Evolutionary conservation across 768 basidiomycete species (phyloP).

Genomic region (Trametes cinnabarina): DNA sequence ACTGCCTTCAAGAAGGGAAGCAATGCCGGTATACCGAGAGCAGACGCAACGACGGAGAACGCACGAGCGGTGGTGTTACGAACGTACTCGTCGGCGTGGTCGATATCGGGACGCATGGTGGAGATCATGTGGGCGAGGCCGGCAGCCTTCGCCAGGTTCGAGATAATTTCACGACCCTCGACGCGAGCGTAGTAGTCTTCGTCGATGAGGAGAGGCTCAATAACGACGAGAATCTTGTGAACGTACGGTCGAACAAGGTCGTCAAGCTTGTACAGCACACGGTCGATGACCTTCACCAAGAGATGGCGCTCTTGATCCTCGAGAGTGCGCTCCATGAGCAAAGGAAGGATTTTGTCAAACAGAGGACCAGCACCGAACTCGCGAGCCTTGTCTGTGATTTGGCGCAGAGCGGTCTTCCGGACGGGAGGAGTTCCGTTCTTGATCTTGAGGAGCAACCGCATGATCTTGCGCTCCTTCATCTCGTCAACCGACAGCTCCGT

Average conservation of each 20-base stretch:
- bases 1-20: conserved; percentile 98
- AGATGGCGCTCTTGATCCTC: conserved; percentile 99
- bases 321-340: conserved; percentile 96
- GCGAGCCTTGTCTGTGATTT: conserved; percentile 98
- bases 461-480: conserved; percentile 99
- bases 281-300: conserved; percentile 98
- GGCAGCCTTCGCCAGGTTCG: conserved; percentile 96
- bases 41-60: conserved; percentile 98
- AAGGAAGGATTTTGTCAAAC: conserved; percentile 96
- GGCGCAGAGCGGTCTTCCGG: conserved; percentile 93
- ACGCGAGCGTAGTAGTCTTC: conserved; percentile 97
- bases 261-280: conserved; percentile 97
- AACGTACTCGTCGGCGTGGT: conserved; percentile 98
- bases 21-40: conserved; percentile 94
- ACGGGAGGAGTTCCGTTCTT: conserved; percentile 99
- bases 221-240: conserved; percentile 99
- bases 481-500: conserved; percentile 90
- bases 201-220: conserved; percentile 97
- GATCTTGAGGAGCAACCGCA: conserved; percentile 96
- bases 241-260: conserved; percentile 98
- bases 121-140: conserved; percentile 99
- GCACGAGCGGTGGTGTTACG: conserved; percentile 99
- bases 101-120: conserved; percentile 99
- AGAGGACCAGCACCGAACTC: conserved; percentile 97
- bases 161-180: conserved; percentile 98